These are phyloP conservation scores for Amniculicola lignicola DNA, from an alignment of 495 filamentous ascomycete species.

Conservation along the genomic window DNA sequence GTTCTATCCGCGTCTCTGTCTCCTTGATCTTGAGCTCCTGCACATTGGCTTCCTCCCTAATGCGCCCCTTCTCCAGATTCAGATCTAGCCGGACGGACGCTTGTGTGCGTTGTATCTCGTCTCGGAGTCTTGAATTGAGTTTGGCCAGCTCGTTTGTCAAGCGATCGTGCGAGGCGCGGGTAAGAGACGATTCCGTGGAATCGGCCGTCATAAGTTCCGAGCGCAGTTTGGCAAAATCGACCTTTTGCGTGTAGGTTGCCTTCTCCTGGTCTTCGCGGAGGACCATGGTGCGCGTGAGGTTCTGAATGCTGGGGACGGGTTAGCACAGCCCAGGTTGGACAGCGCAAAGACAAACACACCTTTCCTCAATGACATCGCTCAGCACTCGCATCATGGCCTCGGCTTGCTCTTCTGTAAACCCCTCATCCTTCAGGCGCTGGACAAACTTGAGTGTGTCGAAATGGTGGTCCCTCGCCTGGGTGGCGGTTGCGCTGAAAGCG, in stretches of 20 bases:
- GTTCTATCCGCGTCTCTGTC: slow-evolving; percentile 97
- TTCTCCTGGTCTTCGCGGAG: slow-evolving; percentile 86
- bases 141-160: slow-evolving; percentile 93
- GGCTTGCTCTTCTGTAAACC: slow-evolving; percentile 92
- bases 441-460: slow-evolving; percentile 99
- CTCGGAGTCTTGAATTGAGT: slow-evolving; percentile 78
- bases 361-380: slow-evolving; percentile 96
- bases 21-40: slow-evolving; percentile 99
- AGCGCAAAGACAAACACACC: slow-evolving; percentile 43
- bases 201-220: slow-evolving; percentile 89
- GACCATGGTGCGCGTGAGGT: slow-evolving; percentile 97
- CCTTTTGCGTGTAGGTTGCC: slow-evolving; percentile 95
- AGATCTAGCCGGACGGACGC: slow-evolving; percentile 86
- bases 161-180: slow-evolving; percentile 85
- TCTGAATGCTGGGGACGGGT: slow-evolving; percentile 67
- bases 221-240: slow-evolving; percentile 98
- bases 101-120: slow-evolving; percentile 92
- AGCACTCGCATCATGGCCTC: slow-evolving; percentile 97
- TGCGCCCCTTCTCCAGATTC: slow-evolving; percentile 94
- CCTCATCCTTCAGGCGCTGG: slow-evolving; percentile 80
- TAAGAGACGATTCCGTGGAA: slow-evolving; percentile 82
- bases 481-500: slow-evolving; percentile 65
- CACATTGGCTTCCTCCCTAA: slow-evolving; percentile 92
- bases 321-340: background rate
- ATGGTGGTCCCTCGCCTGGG: slow-evolving; percentile 73